Evolutionary conservation across 73 alveolate genomes (phyloP), one percentile per base, ranked within the genome.

Genomic region (Paramecium pentaurelia): DNA sequence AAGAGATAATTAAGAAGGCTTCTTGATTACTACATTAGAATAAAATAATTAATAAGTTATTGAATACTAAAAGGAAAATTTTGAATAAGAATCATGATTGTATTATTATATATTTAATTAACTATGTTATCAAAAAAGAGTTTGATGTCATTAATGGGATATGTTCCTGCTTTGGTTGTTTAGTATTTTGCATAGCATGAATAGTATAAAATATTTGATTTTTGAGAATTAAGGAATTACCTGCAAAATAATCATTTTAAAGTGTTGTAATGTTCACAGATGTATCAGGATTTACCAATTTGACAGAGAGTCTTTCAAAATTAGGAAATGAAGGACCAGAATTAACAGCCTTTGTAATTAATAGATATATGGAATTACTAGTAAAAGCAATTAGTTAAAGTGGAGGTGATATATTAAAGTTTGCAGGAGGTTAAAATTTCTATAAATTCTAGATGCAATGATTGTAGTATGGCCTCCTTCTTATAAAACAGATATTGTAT

Each of bases 401-500:
- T 93, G 99, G 99, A 0, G 99, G 99, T 12, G 99, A 97, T 92
- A 96, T 97, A 12, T 95, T 97, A 36, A 97, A 97, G 92, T 96
- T 96, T 87, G 99, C 96, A 28, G 99, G 99, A 47, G 90, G 90
- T 77, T 11, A 22, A n/a, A 0, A 36, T 28, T 77, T 8, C 37
- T 16, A 77, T 12, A 18, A 42, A 49, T 49, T 77, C 7, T 38
- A 77, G 99, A 97, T 88, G 99, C 99, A 2, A 92, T 97, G 97
- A 95, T 96, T 93, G 99, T 97, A 30, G 97, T 96, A 59, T 97
- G 99, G 99, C 99, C 99, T 44, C 90, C 90, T 28, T 77, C 90
- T 12, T 28, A 9, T 18, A 77, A 77, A 42, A 77, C 90, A n/a
- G 73, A 77, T 77, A 45, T 77, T 37, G 93, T 92, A 44, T 86